These are phyloP conservation scores for Alternaria burnsii DNA, from an alignment of 2,329 filamentous ascomycete genomes.

Conservation along the genomic window DNA sequence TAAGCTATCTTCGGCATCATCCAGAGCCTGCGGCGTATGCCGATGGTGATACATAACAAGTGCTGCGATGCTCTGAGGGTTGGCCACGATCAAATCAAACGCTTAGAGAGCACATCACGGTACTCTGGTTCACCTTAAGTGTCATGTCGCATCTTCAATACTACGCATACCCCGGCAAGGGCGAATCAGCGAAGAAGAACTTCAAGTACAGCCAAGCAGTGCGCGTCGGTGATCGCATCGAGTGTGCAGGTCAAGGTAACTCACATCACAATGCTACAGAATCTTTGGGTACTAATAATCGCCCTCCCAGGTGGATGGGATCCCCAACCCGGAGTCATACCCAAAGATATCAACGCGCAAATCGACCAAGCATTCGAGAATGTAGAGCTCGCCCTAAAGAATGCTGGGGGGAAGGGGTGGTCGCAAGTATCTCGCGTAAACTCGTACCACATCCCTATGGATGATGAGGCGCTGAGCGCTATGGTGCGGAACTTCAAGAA, in stretches of 20 bases:
- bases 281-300: too few species aligned
- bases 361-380: conserved; percentile 63
- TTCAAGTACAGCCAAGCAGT: conserved; percentile 49
- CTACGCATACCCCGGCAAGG: conserved; percentile 52
- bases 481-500: conserved; percentile 35
- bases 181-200: conserved; percentile 46
- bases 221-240: conserved; percentile 47
- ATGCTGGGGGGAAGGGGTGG: conserved; percentile 66
- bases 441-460: conserved; percentile 31
- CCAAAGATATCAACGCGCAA: conserved; percentile 36
- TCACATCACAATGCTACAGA: too few species aligned
- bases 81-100: too few species aligned
- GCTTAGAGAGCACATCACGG: too few species aligned
- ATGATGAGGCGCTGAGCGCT: conserved; percentile 26
- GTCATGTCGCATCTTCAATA: conserved; percentile 41
- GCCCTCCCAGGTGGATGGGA: conserved; percentile 47
- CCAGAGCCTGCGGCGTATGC: not conserved
- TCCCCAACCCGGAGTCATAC: conserved; percentile 28
- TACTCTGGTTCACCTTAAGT: not conserved
- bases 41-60: not conserved
- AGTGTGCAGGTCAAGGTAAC: conserved; percentile 50
- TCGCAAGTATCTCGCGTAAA: conserved; percentile 58
- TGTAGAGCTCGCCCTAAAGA: conserved; percentile 60
- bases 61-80: not conserved
- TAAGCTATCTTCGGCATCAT: not conserved